Evolutionary conservation across 2,329 filamentous ascomycete genomes (phyloP).

Genomic region (Penicillium brevicompactum): DNA sequence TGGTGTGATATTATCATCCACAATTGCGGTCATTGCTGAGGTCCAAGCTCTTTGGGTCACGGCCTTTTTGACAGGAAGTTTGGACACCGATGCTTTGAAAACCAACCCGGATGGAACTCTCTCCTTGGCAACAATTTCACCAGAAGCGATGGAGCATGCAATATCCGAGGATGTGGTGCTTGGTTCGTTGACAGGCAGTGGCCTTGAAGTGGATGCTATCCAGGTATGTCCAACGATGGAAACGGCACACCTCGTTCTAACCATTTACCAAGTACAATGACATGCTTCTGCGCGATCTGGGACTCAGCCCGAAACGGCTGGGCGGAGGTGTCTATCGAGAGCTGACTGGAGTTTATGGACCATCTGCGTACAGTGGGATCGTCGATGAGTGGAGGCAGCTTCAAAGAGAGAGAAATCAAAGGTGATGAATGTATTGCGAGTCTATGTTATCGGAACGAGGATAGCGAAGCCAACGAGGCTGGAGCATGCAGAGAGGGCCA

Average conservation of each 20-base stretch:
- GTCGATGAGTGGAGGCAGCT: conserved; percentile 26
- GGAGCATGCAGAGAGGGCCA: no score
- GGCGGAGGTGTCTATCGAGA: conserved; percentile 22
- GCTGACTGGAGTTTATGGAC: conserved; percentile 24
- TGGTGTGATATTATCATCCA: conserved; percentile 21
- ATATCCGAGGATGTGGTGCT: conserved; percentile 27
- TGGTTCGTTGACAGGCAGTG: conserved; percentile 21
- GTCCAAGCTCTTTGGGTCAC: conserved; percentile 28
- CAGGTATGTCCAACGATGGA: conserved; percentile 10
- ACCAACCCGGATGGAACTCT: not conserved
- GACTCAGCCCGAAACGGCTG: conserved; percentile 25
- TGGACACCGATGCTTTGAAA: conserved; percentile 7
- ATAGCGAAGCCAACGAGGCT: not conserved
- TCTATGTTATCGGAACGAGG: not conserved
- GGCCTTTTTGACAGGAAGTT: conserved; percentile 23
- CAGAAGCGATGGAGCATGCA: conserved; percentile 7
- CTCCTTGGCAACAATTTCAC: conserved; percentile 1
- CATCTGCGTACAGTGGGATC: conserved; percentile 27
- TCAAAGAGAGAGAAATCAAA: not conserved
- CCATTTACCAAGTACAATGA: conserved; percentile 26
- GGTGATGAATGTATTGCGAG: not conserved
- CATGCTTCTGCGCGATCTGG: conserved; percentile 25
- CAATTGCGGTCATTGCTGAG: conserved; percentile 25
- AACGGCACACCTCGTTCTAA: not conserved
- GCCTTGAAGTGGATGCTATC: conserved; percentile 25